Evolutionary conservation across 345 rosid genomes (phyloP), one percentile per base, ranked within the genome.

Genomic region (Eutrema yunnanense): DNA sequence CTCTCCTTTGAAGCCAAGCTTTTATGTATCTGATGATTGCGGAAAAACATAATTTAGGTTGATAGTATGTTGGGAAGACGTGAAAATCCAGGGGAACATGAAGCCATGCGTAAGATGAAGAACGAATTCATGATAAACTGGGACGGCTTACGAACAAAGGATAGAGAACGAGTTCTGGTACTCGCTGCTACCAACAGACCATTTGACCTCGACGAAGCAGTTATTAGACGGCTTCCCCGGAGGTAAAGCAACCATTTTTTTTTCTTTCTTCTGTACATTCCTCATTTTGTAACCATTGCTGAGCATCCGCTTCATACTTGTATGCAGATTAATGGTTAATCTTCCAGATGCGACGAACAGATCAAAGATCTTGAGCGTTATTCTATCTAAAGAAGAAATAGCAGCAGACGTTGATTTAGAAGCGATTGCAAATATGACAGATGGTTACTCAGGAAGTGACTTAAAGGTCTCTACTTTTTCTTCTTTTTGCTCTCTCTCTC

Each of bases 71-170:
- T 96, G 68, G 98, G 98, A 69, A 90, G 99, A 76, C 90, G 98
- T 51, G 99, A 96, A 81, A 96, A 88, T 83, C 98, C 98, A 30
- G 99, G 99, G 60, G 99, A 96, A 78, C 98, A 96, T 50, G 99
- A 96, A 81, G 98, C 99, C n/a, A 96, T 96, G 97, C 92, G 99
- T 32, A 96, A 96, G 84, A 96, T 96, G 99, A 96, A 96, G 85
- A 96, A 96, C 54, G 99, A 96, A 70, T 96, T 96, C 62, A 95
- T 95, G 97, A 91, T 95, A 46, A 95, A 95, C 66, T 95, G 99
- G 99, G 99, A 95, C 60, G 99, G 99, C 61, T 81, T 95, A 26
- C 88, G 97, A 40, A 95, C 98, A 30, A 95, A 95, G 78, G 99
- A 95, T 73, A 95, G 82, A 81, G 99, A 95, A 79, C 84, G 99